Evolutionary conservation across 441 rosid genomes (phyloP), one percentile per base, ranked within the genome.

Genomic region (Adansonia grandidieri): DNA sequence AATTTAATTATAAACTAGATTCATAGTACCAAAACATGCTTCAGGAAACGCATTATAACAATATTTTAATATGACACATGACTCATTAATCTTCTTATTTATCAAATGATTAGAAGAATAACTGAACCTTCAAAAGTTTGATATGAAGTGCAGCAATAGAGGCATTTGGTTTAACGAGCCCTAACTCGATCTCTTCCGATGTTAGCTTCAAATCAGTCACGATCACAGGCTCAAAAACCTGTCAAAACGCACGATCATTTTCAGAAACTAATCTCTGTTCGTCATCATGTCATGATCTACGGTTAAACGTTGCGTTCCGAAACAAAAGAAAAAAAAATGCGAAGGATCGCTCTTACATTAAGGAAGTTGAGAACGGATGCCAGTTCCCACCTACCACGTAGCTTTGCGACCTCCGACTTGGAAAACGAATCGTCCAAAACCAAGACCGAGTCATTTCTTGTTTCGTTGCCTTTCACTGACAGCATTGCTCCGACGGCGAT

Each of bases 381-480:
- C 42, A 95, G 93, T 79, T 95, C 98, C 98, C 98, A 95, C 61
- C 90, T 87, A 62, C 86, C 85, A 53, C 98, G 98, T 75, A 95
- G 83, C 82, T 75, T 71, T 28, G 81, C 81, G 50, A 91, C 89
- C 70, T 86, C 88, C 40, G 85, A 74, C 9, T 87, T 79, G 10
- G 68, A 15, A 6, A 83, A 76, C 1, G 84, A 60, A 51, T 82
- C 86, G 77, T 84, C 88, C 67, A 60, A 40, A 5, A 62, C 62
- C 73, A 77, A 57, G 9, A 76, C 78, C 0, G 72, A 62, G 81
- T 79, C 82, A 1, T 74, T 79, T 15, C 53, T 37, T 62, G 4
- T 14, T 65, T 74, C 79, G 6, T 72, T 19, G 37, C 7, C 66
- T 63, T 79, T 61, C 56, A 63, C 51, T 37, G 22, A 4, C 40